These are phyloP conservation scores for Phytophthora sp. DNA, from an alignment of 352 stramenopile genomes.

Conservation along the genomic window DNA sequence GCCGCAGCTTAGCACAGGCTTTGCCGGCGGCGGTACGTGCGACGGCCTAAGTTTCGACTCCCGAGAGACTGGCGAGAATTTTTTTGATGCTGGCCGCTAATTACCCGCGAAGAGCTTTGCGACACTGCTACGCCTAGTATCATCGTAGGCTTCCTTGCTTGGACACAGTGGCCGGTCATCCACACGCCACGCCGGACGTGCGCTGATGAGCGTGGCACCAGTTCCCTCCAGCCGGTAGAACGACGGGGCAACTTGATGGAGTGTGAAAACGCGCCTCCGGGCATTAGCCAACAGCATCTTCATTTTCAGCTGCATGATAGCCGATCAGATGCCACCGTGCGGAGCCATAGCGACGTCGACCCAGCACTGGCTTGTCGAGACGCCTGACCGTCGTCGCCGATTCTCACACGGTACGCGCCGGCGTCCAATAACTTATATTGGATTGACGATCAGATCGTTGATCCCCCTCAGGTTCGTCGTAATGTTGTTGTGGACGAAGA, in stretches of 20 bases:
- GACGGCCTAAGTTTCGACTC: neutral
- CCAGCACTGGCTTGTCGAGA: neutral
- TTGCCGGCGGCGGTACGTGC: conserved; percentile 1
- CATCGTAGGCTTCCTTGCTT: no score
- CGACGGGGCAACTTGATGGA: neutral
- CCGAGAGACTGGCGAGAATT: conserved; percentile 21
- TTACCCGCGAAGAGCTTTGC: conserved; percentile 19
- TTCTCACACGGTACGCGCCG: neutral
- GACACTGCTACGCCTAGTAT: neutral
- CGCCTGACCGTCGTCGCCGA: neutral
- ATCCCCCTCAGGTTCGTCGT: neutral
- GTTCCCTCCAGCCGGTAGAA: conserved; percentile 8
- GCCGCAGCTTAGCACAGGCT: conserved; percentile 6
- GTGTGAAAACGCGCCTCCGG: no score
- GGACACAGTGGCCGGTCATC: conserved; percentile 8
- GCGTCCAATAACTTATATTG: neutral
- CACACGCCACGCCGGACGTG: conserved; percentile 5
- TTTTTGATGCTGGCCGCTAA: conserved; percentile 14
- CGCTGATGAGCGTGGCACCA: conserved; percentile 14
- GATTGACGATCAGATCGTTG: neutral
- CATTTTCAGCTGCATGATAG: neutral
- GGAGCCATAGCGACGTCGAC: neutral
- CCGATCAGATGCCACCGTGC: neutral
- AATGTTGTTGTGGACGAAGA: neutral
- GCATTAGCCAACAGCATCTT: no score